phyloP scores from a whole-genome alignment of 2,329 filamentous ascomycete species.

The Madurella fahalii region DNA sequence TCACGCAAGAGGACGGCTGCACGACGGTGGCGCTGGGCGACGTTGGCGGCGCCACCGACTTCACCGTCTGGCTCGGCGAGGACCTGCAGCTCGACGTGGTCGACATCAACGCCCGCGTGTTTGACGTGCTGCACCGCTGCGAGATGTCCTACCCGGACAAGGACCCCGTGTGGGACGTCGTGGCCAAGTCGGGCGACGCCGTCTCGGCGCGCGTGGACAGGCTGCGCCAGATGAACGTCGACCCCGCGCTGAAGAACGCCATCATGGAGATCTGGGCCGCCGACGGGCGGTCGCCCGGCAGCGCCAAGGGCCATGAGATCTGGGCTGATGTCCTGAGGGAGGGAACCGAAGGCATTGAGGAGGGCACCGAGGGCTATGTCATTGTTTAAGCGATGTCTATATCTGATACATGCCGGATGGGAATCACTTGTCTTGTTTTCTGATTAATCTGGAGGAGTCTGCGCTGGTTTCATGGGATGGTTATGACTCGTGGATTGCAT shows the following conservation, averaged over 20 bases:
- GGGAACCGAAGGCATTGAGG: neutral
- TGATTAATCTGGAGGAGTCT: neutral
- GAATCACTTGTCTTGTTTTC: neutral
- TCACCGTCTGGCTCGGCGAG: constrained; percentile 17
- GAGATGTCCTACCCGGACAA: constrained; percentile 25
- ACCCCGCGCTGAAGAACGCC: constrained; percentile 19
- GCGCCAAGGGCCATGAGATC: constrained; percentile 17
- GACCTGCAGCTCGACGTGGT: constrained; percentile 25
- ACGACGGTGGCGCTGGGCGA: constrained; percentile 17
- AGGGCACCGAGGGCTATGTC: constrained; percentile 13
- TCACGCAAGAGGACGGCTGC: constrained; percentile 6
- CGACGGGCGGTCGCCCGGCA: constrained; percentile 20
- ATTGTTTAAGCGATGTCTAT: constrained; percentile 4
- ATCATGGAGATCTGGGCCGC: constrained; percentile 28
- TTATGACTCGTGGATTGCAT: too few relatives aligned
- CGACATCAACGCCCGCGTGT: constrained; percentile 19
- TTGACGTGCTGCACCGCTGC: constrained; percentile 23
- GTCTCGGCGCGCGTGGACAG: constrained; percentile 17
- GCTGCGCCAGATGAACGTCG: constrained; percentile 17
- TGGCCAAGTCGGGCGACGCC: constrained; percentile 4
- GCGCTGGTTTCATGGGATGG: too few relatives aligned
- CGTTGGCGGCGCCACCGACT: constrained; percentile 14
- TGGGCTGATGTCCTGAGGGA: constrained; percentile 11
- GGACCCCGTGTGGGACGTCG: constrained; percentile 19
- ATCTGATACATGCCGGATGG: neutral